Conservation (phyloP, 805 yeast genomes). For the Candida boleticola region DNA sequence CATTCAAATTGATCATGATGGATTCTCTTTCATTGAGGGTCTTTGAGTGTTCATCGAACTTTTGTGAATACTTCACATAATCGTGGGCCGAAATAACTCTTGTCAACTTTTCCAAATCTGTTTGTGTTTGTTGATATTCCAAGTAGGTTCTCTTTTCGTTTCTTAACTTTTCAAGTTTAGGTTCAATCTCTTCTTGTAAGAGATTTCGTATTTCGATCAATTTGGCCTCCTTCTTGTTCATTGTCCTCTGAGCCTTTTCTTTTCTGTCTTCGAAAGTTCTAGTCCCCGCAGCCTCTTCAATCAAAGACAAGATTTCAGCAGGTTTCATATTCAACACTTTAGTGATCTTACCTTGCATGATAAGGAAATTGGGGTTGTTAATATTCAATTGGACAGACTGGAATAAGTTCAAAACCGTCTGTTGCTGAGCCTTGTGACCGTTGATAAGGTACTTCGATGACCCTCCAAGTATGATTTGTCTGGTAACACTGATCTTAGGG, state of each 20-base stretch:
- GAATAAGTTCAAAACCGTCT: slow-evolving; percentile 82
- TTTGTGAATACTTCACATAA: slow-evolving; percentile 44
- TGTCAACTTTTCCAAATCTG: slow-evolving; percentile 72
- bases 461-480: slow-evolving; percentile 90
- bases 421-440: slow-evolving; percentile 96
- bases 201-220: slow-evolving; percentile 72
- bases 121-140: slow-evolving; percentile 82
- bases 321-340: slow-evolving; percentile 97
- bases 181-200: slow-evolving; percentile 85
- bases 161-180: slow-evolving; percentile 78
- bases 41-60: slow-evolving; percentile 43
- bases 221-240: slow-evolving; percentile 87
- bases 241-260: slow-evolving; percentile 86
- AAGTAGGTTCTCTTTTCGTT: slow-evolving; percentile 78
- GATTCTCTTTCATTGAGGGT: slow-evolving; percentile 41
- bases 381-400: slow-evolving; percentile 95
- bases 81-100: slow-evolving; percentile 78
- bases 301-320: slow-evolving; percentile 78
- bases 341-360: slow-evolving; percentile 98
- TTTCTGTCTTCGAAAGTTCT: slow-evolving; percentile 92
- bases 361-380: slow-evolving; percentile 93
- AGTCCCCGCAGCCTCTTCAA: slow-evolving; percentile 98
- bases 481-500: slow-evolving; percentile 80
- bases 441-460: slow-evolving; percentile 88
- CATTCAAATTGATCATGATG: slow-evolving; percentile 39